These are phyloP conservation scores for Acanthamoeba lenticulata DNA, from an alignment of 208 protist genomes.

Conservation along the genomic window DNA sequence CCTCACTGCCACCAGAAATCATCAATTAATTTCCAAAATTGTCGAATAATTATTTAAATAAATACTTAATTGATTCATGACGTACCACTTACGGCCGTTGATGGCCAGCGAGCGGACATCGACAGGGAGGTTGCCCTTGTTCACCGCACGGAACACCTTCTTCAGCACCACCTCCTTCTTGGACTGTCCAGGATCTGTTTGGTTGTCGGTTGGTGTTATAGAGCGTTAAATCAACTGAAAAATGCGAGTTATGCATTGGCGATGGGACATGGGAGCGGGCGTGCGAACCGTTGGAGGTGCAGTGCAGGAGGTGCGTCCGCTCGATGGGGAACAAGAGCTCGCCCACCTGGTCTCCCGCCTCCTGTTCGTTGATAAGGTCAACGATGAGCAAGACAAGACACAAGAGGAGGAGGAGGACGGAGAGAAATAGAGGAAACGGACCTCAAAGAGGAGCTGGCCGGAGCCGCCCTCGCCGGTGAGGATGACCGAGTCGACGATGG, in stretches of 20 bases:
- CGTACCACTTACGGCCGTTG: constrained; percentile 13
- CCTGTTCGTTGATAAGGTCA: no score
- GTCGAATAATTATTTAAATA: no score
- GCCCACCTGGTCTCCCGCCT: not conserved
- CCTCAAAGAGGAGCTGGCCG: constrained; percentile 42
- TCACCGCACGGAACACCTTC: constrained; percentile 46
- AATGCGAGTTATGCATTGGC: no score
- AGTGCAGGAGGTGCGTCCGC: constrained; percentile 40
- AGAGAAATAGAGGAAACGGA: no score
- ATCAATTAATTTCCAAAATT: no score
- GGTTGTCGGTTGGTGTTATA: no score
- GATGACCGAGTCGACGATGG: constrained; percentile 15
- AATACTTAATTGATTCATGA: no score
- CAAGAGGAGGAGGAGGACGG: no score
- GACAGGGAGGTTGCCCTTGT: constrained; percentile 57
- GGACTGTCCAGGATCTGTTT: constrained; percentile 27
- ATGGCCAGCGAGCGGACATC: constrained; percentile 35
- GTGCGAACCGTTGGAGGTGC: constrained; percentile 37
- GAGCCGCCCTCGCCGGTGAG: constrained; percentile 49
- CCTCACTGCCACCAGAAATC: no score
- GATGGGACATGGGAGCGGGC: no score
- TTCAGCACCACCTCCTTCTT: constrained; percentile 53
- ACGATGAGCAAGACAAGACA: no score
- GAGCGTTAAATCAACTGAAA: no score
- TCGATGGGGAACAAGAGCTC: constrained; percentile 47